phyloP scores from a whole-genome alignment of 1,139 yeast genomes.

The Yamadazyma friedrichii region DNA sequence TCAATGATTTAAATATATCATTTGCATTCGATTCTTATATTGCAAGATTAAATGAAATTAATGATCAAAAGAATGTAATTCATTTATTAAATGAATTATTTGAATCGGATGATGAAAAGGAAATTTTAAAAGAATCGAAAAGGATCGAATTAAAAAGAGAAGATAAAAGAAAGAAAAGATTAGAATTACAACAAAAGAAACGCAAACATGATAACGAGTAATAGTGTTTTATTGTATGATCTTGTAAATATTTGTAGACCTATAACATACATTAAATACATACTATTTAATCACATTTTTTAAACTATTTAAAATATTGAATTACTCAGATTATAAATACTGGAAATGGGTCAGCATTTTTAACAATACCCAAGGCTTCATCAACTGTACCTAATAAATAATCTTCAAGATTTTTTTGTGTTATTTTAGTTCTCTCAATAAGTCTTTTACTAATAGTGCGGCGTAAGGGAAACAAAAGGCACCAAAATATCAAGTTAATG shows the following conservation, averaged over 20 bases:
- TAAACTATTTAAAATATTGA: too few species aligned
- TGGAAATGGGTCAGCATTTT: not conserved
- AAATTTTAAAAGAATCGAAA: conserved; percentile 23
- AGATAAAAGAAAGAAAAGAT: conserved; percentile 33
- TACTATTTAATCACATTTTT: not conserved
- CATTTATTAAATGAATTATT: conserved; percentile 16
- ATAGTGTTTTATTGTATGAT: not conserved
- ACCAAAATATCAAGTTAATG: too few species aligned
- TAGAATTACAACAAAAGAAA: conserved; percentile 17
- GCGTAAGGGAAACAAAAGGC: too few species aligned
- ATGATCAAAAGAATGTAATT: conserved; percentile 17
- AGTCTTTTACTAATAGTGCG: too few species aligned
- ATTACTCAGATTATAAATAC: too few species aligned
- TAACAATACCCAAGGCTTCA: too few species aligned
- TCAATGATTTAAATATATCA: conserved; percentile 34
- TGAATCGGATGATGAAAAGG: conserved; percentile 21
- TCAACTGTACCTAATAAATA: too few species aligned
- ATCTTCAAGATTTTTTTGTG: too few species aligned
- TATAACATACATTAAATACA: not conserved
- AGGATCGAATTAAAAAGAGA: conserved; percentile 34
- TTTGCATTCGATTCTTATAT: conserved; percentile 46
- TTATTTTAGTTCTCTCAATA: too few species aligned
- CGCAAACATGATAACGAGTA: conserved; percentile 1
- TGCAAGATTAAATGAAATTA: conserved; percentile 23
- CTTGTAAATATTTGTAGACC: not conserved